Evolutionary conservation across 106 monocot species (phyloP).

Genomic region (Allium cepa): DNA sequence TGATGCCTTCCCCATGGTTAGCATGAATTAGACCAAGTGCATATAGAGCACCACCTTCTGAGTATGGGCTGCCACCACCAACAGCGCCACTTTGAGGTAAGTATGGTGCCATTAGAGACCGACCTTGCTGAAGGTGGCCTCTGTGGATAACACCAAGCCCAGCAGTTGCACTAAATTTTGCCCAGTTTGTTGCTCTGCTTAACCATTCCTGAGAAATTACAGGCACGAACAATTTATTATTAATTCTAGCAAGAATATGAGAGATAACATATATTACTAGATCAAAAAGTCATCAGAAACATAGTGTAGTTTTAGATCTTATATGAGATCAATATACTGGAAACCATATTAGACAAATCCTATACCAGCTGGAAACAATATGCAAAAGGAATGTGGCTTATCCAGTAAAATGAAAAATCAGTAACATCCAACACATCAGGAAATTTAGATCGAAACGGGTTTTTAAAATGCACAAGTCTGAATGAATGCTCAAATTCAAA

Average conservation of each 20-base stretch:
- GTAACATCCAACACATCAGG: background rate
- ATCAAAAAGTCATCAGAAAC: no score
- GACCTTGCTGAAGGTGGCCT: slow-evolving; percentile 97
- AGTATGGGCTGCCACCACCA: slow-evolving; percentile 89
- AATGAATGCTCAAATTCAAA: no score
- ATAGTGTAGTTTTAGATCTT: no score
- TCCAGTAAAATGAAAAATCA: no score
- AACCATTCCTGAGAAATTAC: slow-evolving; percentile 71
- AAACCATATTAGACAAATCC: no score
- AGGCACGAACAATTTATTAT: slow-evolving; percentile 1
- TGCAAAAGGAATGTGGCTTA: no score
- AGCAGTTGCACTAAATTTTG: slow-evolving; percentile 97
- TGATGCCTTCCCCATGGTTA: slow-evolving; percentile 97
- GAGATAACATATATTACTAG: no score
- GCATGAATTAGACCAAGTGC: slow-evolving; percentile 97
- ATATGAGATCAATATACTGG: no score
- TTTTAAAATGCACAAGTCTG: background rate
- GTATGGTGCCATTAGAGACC: slow-evolving; percentile 98
- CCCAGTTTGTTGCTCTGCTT: slow-evolving; percentile 99
- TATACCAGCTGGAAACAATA: no score
- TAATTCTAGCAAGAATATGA: background rate
- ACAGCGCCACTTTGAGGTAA: slow-evolving; percentile 92
- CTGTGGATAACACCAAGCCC: slow-evolving; percentile 96
- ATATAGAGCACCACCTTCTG: slow-evolving; percentile 99
- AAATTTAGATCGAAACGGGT: background rate